Conservation (phyloP, 2,329 filamentous ascomycete genomes). For the Westerdykella aurantiaca region DNA sequence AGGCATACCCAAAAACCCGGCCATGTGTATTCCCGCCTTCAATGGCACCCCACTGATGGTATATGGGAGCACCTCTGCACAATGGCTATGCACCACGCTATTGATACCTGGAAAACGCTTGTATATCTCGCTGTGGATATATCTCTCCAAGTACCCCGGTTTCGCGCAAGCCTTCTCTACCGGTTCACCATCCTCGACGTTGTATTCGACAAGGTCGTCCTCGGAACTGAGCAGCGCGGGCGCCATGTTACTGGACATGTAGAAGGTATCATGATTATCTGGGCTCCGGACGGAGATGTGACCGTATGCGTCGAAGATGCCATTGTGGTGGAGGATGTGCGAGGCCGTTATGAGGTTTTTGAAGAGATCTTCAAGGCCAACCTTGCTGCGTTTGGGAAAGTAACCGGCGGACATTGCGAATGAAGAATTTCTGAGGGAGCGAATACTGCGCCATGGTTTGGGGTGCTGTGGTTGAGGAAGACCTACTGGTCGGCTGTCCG, state of each 20-base stretch:
- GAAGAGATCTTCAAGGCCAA: conserved; percentile 35
- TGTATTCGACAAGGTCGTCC: conserved; percentile 43
- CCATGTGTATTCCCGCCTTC: conserved; percentile 38
- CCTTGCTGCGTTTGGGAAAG: conserved; percentile 36
- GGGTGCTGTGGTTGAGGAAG: no score
- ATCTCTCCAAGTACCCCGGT: conserved; percentile 39
- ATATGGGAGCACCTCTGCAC: conserved; percentile 41
- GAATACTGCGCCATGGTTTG: no score
- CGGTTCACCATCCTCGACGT: conserved; percentile 36
- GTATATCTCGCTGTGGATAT: conserved; percentile 44
- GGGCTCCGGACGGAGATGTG: conserved; percentile 52
- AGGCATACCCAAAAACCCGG: conserved; percentile 37
- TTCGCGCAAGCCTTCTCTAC: conserved; percentile 30
- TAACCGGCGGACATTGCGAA: conserved; percentile 31
- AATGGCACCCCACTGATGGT: conserved; percentile 38
- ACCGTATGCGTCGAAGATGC: conserved; percentile 49
- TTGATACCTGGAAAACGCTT: conserved; percentile 42
- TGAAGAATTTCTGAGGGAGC: no score
- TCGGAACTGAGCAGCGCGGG: conserved; percentile 40
- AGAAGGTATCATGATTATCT: conserved; percentile 42
- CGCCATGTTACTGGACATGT: conserved; percentile 41
- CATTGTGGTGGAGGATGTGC: conserved; percentile 50
- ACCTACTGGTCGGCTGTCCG: no score
- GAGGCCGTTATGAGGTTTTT: conserved; percentile 42
- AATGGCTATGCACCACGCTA: conserved; percentile 42